A percentile compares a stretch with the other conserved stretches of the same genome.
Conservation (phyloP, 805 yeast species). For the Hanseniaspora valbyensis region DNA sequence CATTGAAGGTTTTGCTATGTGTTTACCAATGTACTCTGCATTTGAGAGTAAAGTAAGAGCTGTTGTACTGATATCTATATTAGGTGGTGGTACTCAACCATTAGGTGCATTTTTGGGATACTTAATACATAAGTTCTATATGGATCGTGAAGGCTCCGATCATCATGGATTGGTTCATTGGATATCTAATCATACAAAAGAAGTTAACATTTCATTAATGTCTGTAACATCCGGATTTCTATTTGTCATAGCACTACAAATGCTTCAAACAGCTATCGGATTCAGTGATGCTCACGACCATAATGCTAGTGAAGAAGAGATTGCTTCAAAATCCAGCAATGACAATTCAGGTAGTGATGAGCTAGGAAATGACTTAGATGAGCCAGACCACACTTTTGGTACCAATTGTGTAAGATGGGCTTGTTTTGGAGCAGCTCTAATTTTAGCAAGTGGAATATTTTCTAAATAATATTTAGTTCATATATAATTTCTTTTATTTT, state of each 20-base stretch:
- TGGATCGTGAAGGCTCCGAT: slow-evolving; percentile 29
- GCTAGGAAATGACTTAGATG: slow-evolving; percentile 18
- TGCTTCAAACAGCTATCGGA: slow-evolving; percentile 72
- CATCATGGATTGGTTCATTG: slow-evolving; percentile 26
- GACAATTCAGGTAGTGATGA: neutral
- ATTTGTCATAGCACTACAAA: slow-evolving; percentile 67
- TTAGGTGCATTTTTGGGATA: slow-evolving; percentile 72
- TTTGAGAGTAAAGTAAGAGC: slow-evolving; percentile 54
- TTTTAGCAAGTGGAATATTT: slow-evolving; percentile 24
- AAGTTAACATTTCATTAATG: slow-evolving; percentile 52
- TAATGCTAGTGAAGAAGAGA: slow-evolving; percentile 23
- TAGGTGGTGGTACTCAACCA: slow-evolving; percentile 84
- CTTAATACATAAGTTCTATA: slow-evolving; percentile 35
- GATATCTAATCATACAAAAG: slow-evolving; percentile 22
- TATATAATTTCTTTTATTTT: too few species aligned
- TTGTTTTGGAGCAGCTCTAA: slow-evolving; percentile 27
- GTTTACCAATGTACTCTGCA: slow-evolving; percentile 76
- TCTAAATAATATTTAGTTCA: neutral
- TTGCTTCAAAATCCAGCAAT: neutral
- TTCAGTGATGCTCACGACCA: slow-evolving; percentile 60
- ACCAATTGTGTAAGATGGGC: slow-evolving; percentile 30
- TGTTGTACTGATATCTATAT: slow-evolving; percentile 46
- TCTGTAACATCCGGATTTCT: slow-evolving; percentile 76
- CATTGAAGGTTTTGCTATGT: slow-evolving; percentile 90
- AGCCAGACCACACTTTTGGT: slow-evolving; percentile 27